phyloP scores from a whole-genome alignment of 176 grass and related monocot genomes.

The Tillandsia leiboldiana region DNA sequence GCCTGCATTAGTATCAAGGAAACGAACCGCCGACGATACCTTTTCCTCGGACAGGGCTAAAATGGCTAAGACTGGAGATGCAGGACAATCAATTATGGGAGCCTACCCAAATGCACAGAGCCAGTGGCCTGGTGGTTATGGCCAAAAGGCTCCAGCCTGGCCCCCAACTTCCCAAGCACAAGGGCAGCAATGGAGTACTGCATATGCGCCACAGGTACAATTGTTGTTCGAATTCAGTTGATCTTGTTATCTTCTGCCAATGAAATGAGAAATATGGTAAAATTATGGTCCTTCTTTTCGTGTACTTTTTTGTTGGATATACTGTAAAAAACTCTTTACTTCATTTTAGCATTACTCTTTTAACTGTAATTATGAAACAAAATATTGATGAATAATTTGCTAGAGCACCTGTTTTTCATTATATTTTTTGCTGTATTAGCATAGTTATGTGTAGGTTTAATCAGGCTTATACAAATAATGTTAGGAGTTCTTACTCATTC shows the following conservation, averaged over 20 bases:
- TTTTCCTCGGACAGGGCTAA: constrained; percentile 65
- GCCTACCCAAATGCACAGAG: constrained; percentile 56
- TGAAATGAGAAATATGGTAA: neutral
- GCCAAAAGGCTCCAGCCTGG: constrained; percentile 45
- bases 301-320: too few relatives aligned
- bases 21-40: constrained; percentile 69
- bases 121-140: constrained; percentile 45
- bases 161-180: constrained; percentile 37
- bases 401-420: too few relatives aligned
- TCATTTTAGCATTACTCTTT: too few relatives aligned
- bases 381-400: too few relatives aligned
- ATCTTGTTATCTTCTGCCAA: neutral
- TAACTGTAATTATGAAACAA: too few relatives aligned
- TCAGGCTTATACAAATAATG: too few relatives aligned
- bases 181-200: constrained; percentile 53
- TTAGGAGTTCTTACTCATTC: too few relatives aligned
- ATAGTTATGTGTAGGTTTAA: too few relatives aligned
- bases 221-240: constrained; percentile 5
- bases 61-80: constrained; percentile 44
- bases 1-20: constrained; percentile 56
- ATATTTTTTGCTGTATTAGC: too few relatives aligned
- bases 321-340: too few relatives aligned
- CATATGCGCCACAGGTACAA: constrained; percentile 55
- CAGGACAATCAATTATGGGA: constrained; percentile 34
- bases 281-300: neutral